phyloP scores from a whole-genome alignment of 345 rosid species.

The Anastatica hierochuntica region DNA sequence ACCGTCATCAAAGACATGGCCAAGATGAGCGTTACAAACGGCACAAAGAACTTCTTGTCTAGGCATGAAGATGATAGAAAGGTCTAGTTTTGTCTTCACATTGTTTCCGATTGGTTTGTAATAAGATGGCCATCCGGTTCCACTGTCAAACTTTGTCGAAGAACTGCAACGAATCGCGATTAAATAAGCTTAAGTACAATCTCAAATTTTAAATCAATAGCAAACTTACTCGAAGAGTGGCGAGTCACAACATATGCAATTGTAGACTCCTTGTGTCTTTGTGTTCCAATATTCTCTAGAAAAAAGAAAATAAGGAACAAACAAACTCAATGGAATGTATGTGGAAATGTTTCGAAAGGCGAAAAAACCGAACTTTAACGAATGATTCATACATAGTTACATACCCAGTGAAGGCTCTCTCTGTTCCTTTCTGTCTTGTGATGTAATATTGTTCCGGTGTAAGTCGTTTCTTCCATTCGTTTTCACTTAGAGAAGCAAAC shows the following conservation, averaged over 20 bases:
- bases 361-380: background rate
- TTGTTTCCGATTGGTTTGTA: slow-evolving; percentile 61
- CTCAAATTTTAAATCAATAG: background rate
- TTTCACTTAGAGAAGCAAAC: slow-evolving; percentile 38
- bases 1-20: slow-evolving; percentile 82
- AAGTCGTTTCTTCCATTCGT: slow-evolving; percentile 71
- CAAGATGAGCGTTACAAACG: slow-evolving; percentile 72
- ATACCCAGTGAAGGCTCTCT: slow-evolving; percentile 91
- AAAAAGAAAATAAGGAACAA: too few species aligned
- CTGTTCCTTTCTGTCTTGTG: slow-evolving; percentile 81
- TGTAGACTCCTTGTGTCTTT: slow-evolving; percentile 72
- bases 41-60: slow-evolving; percentile 70
- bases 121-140: slow-evolving; percentile 97
- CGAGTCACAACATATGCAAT: slow-evolving; percentile 71
- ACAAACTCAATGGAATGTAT: background rate
- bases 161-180: slow-evolving; percentile 37
- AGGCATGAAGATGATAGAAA: slow-evolving; percentile 83
- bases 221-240: slow-evolving; percentile 68
- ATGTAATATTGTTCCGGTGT: slow-evolving; percentile 58
- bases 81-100: slow-evolving; percentile 62
- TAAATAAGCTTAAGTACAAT: background rate
- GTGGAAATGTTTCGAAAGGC: background rate
- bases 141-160: slow-evolving; percentile 87
- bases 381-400: slow-evolving; percentile 5
- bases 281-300: slow-evolving; percentile 80